Evolutionary conservation across 148 eudicot species (phyloP).

Genomic region (Limonium bicolor): DNA sequence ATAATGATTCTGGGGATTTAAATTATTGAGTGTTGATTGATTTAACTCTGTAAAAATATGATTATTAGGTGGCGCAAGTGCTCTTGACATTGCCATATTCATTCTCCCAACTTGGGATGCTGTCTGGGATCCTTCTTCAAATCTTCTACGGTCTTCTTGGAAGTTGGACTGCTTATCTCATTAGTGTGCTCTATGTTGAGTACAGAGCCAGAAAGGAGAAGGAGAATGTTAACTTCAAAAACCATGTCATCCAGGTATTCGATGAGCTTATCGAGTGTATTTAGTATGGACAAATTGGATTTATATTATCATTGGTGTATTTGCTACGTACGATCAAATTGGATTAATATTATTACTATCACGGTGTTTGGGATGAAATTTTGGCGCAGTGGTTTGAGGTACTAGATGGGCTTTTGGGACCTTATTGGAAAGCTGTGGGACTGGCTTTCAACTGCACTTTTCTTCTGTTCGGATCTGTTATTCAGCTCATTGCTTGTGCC

Average conservation of each 20-base stretch:
- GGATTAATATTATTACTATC: too few relatives aligned
- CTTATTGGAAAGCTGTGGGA: slow-evolving; percentile 81
- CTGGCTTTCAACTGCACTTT: slow-evolving; percentile 49
- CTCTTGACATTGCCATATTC: slow-evolving; percentile 78
- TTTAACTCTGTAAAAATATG: neutral
- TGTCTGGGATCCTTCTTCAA: slow-evolving; percentile 63
- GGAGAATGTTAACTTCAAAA: slow-evolving; percentile 82
- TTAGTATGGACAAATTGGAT: too few relatives aligned
- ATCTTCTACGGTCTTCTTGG: slow-evolving; percentile 70
- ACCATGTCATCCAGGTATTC: slow-evolving; percentile 95
- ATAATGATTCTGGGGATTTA: neutral
- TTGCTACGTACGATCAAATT: too few relatives aligned
- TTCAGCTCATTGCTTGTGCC: slow-evolving; percentile 90
- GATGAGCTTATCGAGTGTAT: too few relatives aligned
- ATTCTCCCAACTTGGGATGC: slow-evolving; percentile 72
- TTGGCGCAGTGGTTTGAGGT: slow-evolving; percentile 84
- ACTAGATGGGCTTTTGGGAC: slow-evolving; percentile 78
- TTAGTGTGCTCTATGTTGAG: slow-evolving; percentile 77
- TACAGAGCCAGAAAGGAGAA: slow-evolving; percentile 70
- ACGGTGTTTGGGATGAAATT: too few relatives aligned
- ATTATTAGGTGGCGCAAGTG: slow-evolving; percentile 76
- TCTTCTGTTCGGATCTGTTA: slow-evolving; percentile 75
- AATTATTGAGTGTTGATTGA: neutral
- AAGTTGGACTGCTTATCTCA: slow-evolving; percentile 88
- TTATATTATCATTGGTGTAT: neutral